Conservation (phyloP, 495 filamentous ascomycete genomes). For the Ramalina intermedia region DNA sequence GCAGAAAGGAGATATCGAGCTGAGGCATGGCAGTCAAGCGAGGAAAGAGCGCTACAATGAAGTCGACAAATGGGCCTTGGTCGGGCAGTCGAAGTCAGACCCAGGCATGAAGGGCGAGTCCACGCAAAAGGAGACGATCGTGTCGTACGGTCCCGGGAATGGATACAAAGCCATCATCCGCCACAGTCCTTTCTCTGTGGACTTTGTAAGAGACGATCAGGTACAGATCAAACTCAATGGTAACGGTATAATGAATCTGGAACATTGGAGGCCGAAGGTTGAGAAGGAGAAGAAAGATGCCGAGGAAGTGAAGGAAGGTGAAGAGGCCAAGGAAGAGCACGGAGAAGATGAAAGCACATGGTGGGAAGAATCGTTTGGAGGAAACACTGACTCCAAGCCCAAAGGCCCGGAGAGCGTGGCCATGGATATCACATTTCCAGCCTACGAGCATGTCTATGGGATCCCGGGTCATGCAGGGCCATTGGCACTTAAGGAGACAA, state of each 20-base stretch:
- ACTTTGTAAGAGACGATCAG: slow-evolving; percentile 69
- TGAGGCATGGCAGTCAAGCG: slow-evolving; percentile 69
- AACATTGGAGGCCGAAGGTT: slow-evolving; percentile 87
- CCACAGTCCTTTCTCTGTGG: slow-evolving; percentile 66
- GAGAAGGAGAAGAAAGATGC: slow-evolving; percentile 46
- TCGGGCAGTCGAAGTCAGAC: slow-evolving; percentile 60
- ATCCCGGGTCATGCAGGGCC: slow-evolving; percentile 89
- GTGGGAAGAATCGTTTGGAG: slow-evolving; percentile 96
- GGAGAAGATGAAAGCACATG: slow-evolving; percentile 71
- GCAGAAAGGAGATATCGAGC: slow-evolving; percentile 73
- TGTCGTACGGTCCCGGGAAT: slow-evolving; percentile 65
- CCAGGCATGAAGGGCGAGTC: slow-evolving; percentile 47
- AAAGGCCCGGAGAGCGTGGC: slow-evolving; percentile 78
- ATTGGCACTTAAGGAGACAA: slow-evolving; percentile 74
- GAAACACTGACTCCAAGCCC: slow-evolving; percentile 86
- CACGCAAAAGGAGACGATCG: slow-evolving; percentile 47
- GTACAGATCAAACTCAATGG: slow-evolving; percentile 84
- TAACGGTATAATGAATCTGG: slow-evolving; percentile 73
- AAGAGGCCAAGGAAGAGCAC: slow-evolving; percentile 22
- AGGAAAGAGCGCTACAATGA: slow-evolving; percentile 92
- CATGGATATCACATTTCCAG: slow-evolving; percentile 81
- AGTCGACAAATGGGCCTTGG: slow-evolving; percentile 70
- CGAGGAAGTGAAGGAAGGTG: slow-evolving; percentile 27
- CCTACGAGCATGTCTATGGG: slow-evolving; percentile 84
- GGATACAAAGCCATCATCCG: slow-evolving; percentile 68